Base-by-base conservation (phyloP, 2,329 filamentous ascomycete genomes). In the Meredithiella fracta region DNA sequence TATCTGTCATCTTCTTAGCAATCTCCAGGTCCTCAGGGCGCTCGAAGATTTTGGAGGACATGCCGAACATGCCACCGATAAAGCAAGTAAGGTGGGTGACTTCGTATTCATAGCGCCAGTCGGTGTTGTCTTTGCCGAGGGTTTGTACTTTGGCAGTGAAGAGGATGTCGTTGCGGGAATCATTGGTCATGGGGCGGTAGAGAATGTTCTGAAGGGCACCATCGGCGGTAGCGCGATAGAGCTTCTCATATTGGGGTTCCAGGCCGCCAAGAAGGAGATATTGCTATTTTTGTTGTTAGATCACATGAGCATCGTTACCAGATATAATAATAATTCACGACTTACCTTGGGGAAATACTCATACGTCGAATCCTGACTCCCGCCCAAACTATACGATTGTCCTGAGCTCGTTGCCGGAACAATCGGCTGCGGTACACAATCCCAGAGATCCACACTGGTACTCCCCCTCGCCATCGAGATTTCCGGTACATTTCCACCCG, bases 261-360 rank as follows among this genome's bases (percentile, higher is more conserved):
- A 81, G 73, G 0, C 88, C 89, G 57, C 86, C 86, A 1, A 94
- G 76, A 3, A 94, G 75, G 11, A 92, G 69, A 64, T 83, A 85
- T 64, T 71, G 63, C 70, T 90, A 15, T 52, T 14, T 72, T 64
- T 83, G n/a, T 31, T 1, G 80, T 38, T 9, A 8, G 53, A 67
- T 56, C 67, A 64, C 14, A 55, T 34, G n/a, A n/a, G n/a, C n/a
- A 17, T 14, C n/a, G 34, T 4, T 23, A 55, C 31, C 9, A n/a
- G 25, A 6, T 25, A 22, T 15, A 7, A 15, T 9, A 8, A 11
- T 17, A 2, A 8, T 20, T 23, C 23, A 3, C 7, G 8, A 56
- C 62, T 56, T 65, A 73, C 71, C 66, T 84, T 85, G 57, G 80
- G 74, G 61, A 84, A 81, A 63, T 85, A 85, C 60, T 85, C 82